phyloP scores from a whole-genome alignment of 495 filamentous ascomycete genomes.

The Penicillium goetzii region DNA sequence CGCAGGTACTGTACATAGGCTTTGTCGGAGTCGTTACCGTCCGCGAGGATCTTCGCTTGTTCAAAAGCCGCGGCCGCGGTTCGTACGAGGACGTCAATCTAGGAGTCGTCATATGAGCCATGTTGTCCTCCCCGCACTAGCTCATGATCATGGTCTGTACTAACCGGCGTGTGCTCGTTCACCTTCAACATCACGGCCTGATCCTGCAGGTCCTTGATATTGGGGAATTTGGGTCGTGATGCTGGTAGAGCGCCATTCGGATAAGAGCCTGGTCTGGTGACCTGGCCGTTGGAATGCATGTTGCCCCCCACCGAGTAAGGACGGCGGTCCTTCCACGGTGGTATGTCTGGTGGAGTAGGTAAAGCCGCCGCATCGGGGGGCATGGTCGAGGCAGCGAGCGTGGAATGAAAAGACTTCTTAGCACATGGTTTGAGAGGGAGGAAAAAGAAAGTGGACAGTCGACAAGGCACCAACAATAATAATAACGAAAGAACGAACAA shows the following conservation, averaged over 20 bases:
- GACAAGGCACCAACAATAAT: constrained; percentile 13
- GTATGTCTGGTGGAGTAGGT: constrained; percentile 43
- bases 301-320: constrained; percentile 36
- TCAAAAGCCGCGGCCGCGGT: constrained; percentile 44
- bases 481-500: constrained; percentile 20
- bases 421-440: constrained; percentile 29
- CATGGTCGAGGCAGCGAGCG: constrained; percentile 40
- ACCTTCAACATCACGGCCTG: constrained; percentile 46
- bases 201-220: constrained; percentile 75
- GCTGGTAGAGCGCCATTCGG: constrained; percentile 28
- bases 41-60: constrained; percentile 37
- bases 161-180: constrained; percentile 49
- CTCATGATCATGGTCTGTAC: constrained; percentile 12
- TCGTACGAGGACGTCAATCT: constrained; percentile 42
- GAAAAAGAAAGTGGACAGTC: neutral
- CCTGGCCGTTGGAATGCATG: constrained; percentile 37
- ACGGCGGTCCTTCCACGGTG: constrained; percentile 41
- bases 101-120: constrained; percentile 26
- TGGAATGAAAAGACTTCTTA: constrained; percentile 19
- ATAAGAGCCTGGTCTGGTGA: constrained; percentile 32
- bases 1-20: constrained; percentile 80
- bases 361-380: constrained; percentile 49
- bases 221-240: constrained; percentile 55
- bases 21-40: constrained; percentile 59
- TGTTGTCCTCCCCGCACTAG: constrained; percentile 1